Evolutionary conservation across 768 basidiomycete genomes (phyloP), one percentile per base, ranked within the genome.

Genomic region (Pleurotus pulmonarius): DNA sequence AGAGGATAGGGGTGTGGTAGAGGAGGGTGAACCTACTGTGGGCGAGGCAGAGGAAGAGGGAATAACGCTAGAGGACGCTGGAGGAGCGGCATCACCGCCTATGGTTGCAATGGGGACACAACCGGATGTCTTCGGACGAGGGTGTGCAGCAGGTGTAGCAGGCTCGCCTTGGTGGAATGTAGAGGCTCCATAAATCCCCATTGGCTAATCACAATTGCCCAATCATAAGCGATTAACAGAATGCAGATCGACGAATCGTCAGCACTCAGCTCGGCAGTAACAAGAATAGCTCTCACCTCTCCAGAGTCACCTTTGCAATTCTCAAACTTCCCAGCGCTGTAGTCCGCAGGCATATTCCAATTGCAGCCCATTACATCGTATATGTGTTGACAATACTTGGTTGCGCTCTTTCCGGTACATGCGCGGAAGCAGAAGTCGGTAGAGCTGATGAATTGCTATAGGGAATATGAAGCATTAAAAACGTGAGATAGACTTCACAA

Each of bases 341-440:
- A 82, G 54, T 74, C 75, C 13, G 66, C 80, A 9, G 82, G 82
- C 77, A 84, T 83, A 62, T 86, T 83, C 82, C 85, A 87, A 4
- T 38, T 67, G 63, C 88, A 78, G 3, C 79, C 85, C 72, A 83
- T 75, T 22, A 73, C 65, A 61, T 78, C 77, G 65, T 79, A 79
- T 59, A 87, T 83, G 60, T 85, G 85, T 61, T 88, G 75, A 66
- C 87, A 90, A 61, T 76, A 71, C 3, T 64, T 67, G 1, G 83
- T 78, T 1, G 85, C 81, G 20, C 68, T 70, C 5, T 73, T 70
- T 0, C 72, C 73, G 55, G 81, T 82, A 69, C 87, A 90, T 13
- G 81, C 86, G 45, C 88, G 83, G 73, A 90, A 81, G 72, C 88
- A 92, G 71, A 89, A 92, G 60, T 80, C 69, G 46, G 73, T 65